These are phyloP conservation scores for rapeseed (Brassica napus) DNA, from an alignment of 345 rosid species.

Conservation along the genomic window Da-Ae NC_063442.1:1272001-1272500, in stretches of 20 bases:
- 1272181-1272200: conserved; percentile 33
- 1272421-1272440: conserved; percentile 20
- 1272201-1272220: conserved; percentile 41
- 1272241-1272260: conserved; percentile 16
- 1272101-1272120: background rate
- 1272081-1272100: background rate
- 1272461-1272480: conserved; percentile 48
- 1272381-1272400: conserved; percentile 28
- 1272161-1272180: conserved; percentile 25
- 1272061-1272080: background rate
- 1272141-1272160: conserved; percentile 37
- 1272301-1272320: background rate
- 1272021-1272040: conserved; percentile 14
- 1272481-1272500: conserved; percentile 26
- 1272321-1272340: conserved; percentile 26
- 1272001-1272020: background rate
- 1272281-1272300: conserved; percentile 27
- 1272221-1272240: conserved; percentile 36
- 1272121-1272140: conserved; percentile 24
- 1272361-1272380: conserved; percentile 17
- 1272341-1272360: background rate
- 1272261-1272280: conserved; percentile 6
- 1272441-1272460: background rate
- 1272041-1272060: conserved; percentile 29
- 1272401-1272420: conserved; percentile 23